Evolutionary conservation across 768 basidiomycete species (phyloP).

Genomic region (Auricularia auricula-judae): DNA sequence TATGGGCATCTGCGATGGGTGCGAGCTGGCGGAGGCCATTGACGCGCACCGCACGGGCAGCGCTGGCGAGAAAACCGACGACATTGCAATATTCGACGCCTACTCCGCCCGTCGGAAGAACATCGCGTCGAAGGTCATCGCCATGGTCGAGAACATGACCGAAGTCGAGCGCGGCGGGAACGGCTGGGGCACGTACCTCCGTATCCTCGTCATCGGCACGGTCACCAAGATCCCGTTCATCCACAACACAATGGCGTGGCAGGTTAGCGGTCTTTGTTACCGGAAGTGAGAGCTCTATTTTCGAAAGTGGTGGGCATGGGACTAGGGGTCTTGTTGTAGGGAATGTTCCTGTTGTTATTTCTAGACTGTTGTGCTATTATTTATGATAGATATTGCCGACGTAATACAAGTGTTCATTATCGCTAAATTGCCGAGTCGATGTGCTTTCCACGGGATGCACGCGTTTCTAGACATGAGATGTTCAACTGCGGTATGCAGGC

Average conservation of each 20-base stretch:
- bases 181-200: slow-evolving; percentile 15
- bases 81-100: slow-evolving; percentile 22
- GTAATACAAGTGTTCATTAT: too few relatives aligned
- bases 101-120: slow-evolving; percentile 25
- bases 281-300: background rate
- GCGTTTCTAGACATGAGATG: too few relatives aligned
- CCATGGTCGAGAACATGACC: slow-evolving; percentile 27
- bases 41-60: slow-evolving; percentile 19
- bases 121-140: slow-evolving; percentile 32
- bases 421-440: too few relatives aligned
- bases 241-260: slow-evolving; percentile 13
- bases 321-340: too few relatives aligned
- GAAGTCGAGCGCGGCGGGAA: slow-evolving; percentile 12
- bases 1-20: slow-evolving; percentile 41
- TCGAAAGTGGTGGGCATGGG: too few relatives aligned
- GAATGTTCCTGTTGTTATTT: too few relatives aligned
- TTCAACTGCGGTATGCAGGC: too few relatives aligned
- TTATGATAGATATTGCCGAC: too few relatives aligned
- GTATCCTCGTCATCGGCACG: slow-evolving; percentile 16
- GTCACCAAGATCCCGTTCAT: slow-evolving; percentile 13
- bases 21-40: slow-evolving; percentile 32
- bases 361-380: too few relatives aligned
- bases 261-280: slow-evolving; percentile 20
- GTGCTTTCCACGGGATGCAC: too few relatives aligned
- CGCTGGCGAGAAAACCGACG: slow-evolving; percentile 8